phyloP scores from a whole-genome alignment of 208 protist species.

The Leishmania mexicana region DNA sequence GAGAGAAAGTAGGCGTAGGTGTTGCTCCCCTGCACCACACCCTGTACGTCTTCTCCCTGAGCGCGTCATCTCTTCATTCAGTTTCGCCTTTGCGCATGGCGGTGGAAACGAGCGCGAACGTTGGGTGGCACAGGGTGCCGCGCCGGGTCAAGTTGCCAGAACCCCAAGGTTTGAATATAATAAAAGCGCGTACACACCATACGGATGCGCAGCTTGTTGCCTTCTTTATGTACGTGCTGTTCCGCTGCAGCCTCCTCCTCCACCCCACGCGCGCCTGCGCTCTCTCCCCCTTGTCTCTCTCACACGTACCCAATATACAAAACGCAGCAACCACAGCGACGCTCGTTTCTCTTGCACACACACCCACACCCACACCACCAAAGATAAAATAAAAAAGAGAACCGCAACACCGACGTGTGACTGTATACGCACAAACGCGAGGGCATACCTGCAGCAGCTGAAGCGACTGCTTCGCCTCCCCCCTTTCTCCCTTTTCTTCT shows the following conservation, averaged over 20 bases:
- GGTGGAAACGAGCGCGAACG: background rate
- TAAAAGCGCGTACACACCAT: background rate
- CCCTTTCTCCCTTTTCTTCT: background rate
- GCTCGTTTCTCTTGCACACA: background rate
- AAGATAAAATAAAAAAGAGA: background rate
- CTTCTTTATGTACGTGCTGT: background rate
- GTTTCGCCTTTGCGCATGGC: background rate
- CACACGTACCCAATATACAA: background rate
- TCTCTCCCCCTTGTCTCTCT: background rate
- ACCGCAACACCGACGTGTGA: background rate
- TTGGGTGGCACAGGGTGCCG: background rate
- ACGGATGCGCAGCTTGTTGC: background rate
- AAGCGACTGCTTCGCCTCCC: background rate
- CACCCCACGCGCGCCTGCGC: background rate
- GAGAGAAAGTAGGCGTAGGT: background rate
- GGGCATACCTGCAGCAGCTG: background rate
- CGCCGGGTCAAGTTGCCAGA: background rate
- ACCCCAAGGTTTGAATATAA: background rate
- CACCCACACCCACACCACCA: background rate
- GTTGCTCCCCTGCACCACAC: background rate
- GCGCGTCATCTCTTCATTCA: background rate
- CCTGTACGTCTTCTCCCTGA: background rate
- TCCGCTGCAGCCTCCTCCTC: background rate
- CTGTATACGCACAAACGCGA: background rate
- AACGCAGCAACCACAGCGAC: background rate